Base-by-base conservation (phyloP, 75 land plant genomes). In the Picea sitchensis region DNA sequence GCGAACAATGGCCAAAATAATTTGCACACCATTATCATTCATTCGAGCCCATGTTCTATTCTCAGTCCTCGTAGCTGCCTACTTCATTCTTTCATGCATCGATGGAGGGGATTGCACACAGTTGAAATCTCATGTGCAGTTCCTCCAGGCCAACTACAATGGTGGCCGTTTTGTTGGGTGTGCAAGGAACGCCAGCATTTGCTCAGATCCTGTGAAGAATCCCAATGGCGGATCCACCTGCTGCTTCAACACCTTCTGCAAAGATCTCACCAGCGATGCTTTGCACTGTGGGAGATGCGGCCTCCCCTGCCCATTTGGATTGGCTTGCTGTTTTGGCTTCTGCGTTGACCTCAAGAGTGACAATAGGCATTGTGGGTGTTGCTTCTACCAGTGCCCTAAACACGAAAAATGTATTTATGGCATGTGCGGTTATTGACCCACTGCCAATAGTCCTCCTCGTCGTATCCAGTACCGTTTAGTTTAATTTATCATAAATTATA, bases 201-300 rank as follows among this genome's bases (percentile, higher is more conserved):
- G 65, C 31, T 23, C 34, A 9, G 34, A 63, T 26, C 32, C 12
- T 2, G 34, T 26, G 23, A 63, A 63, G 65, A 63, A 26, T 30
- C 23, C 11, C 12, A 11, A 13, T 5, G 13, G 13, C 3, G 13
- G 3, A 23, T 63, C 31, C 8, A 2, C 30, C 2, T 63, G 65
- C 65, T 63, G 34, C 65, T 63, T 63, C 65, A 9, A 63, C 34
- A 23, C 65, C 31, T 9, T 63, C 65, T 63, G 65, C 65, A 63
- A 63, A 63, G 65, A 63, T 21, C 2, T 63, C 31, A 23, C 65
- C 13, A 23, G 31, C 34, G 65, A 63, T 30, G 0, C 65, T 0
- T 63, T 21, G n/a, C 34, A 63, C 65, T 30, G 34, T 63, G 65
- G 65, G 31, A 63, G 30, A 23, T 63, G 65, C 34, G 34, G 31